phyloP scores from a whole-genome alignment of 306 rosid genomes.

The Boehmeria nivea region DNA sequence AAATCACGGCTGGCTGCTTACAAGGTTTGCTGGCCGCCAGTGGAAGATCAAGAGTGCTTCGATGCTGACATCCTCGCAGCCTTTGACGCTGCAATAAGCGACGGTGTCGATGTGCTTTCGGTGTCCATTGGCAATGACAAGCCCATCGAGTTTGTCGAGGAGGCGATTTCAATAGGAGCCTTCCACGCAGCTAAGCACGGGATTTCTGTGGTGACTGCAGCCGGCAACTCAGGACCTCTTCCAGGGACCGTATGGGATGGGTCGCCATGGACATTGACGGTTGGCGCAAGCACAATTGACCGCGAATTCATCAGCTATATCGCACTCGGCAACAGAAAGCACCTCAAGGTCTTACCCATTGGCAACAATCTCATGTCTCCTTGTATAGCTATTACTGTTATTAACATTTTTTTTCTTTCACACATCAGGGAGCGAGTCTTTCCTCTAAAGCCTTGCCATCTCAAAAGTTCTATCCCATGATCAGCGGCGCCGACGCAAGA shows the following conservation, averaged over 20 bases:
- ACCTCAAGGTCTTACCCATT: background rate
- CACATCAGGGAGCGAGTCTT: slow-evolving; percentile 76
- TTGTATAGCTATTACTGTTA: too few species aligned
- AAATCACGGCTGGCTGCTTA: slow-evolving; percentile 67
- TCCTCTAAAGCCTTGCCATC: slow-evolving; percentile 27
- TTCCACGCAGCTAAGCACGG: slow-evolving; percentile 23
- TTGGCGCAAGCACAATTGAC: slow-evolving; percentile 24
- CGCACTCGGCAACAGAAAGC: slow-evolving; percentile 11
- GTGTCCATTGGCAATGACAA: slow-evolving; percentile 23
- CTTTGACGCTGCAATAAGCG: slow-evolving; percentile 28
- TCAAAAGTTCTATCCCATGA: slow-evolving; percentile 41
- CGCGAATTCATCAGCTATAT: slow-evolving; percentile 18
- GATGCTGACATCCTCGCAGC: slow-evolving; percentile 58
- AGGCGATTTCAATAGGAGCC: slow-evolving; percentile 21
- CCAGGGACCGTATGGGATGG: slow-evolving; percentile 11
- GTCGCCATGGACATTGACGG: slow-evolving; percentile 24
- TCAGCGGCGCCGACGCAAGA: slow-evolving; percentile 32
- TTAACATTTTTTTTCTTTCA: background rate
- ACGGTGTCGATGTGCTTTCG: slow-evolving; percentile 28
- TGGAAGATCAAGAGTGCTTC: slow-evolving; percentile 21
- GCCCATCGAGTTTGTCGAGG: background rate
- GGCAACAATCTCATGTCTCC: too few species aligned
- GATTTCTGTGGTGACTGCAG: slow-evolving; percentile 15
- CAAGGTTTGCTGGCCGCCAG: slow-evolving; percentile 65
- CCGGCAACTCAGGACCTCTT: slow-evolving; percentile 21